Evolutionary conservation across 768 basidiomycete genomes (phyloP).

Genomic region (Agrocybe pediades): DNA sequence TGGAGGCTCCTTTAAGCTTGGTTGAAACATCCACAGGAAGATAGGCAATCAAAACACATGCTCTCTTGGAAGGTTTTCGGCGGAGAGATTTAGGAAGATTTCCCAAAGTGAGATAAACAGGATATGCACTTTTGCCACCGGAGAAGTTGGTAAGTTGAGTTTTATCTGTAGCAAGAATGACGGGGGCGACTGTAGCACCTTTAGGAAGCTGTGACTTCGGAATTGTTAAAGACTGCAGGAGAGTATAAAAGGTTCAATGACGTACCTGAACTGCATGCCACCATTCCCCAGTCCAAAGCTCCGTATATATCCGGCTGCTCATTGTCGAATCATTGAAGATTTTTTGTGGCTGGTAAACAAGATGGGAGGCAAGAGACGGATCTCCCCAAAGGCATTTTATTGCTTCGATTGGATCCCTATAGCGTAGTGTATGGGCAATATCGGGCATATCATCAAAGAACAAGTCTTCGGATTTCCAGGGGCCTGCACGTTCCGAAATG

Average conservation of each 20-base stretch:
- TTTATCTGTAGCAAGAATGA: constrained; percentile 16
- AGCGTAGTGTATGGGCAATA: constrained; percentile 12
- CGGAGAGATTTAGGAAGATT: too few species aligned
- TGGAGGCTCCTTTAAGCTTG: constrained; percentile 5
- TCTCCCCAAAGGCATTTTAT: constrained; percentile 10
- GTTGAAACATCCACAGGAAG: too few species aligned
- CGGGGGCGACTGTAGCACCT: too few species aligned
- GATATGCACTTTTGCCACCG: constrained; percentile 40
- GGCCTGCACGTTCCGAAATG: constrained; percentile 19
- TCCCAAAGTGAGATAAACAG: constrained; percentile 45
- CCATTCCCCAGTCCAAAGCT: constrained; percentile 39
- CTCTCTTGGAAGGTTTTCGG: too few species aligned
- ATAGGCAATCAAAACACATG: too few species aligned
- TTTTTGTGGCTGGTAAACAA: constrained; percentile 26
- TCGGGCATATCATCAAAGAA: constrained; percentile 20
- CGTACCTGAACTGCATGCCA: constrained; percentile 27
- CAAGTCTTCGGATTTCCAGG: constrained; percentile 19
- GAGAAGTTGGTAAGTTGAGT: constrained; percentile 35
- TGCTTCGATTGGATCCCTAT: constrained; percentile 26
- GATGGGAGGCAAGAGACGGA: background rate
- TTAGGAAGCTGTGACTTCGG: too few species aligned
- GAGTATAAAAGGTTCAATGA: too few species aligned
- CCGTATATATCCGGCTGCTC: constrained; percentile 24
- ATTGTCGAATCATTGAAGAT: constrained; percentile 19
- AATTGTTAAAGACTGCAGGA: too few species aligned